These are phyloP conservation scores for Plasmodium coatneyi DNA, from an alignment of 169 alveolate genomes.

Conservation along the genomic window DNA sequence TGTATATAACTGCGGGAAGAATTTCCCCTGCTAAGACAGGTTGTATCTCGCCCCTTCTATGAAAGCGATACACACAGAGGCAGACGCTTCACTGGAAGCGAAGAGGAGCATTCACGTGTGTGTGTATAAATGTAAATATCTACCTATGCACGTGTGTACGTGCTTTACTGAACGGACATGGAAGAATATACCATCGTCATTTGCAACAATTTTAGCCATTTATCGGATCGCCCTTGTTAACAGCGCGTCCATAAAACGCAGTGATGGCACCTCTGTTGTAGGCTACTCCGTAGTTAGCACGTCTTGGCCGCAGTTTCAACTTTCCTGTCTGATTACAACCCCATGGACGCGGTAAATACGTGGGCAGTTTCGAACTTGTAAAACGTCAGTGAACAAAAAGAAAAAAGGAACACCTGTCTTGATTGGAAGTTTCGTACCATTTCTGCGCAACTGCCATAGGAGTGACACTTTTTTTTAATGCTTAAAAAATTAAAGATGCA, in stretches of 20 bases:
- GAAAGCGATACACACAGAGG: not conserved
- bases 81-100: not conserved
- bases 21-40: not conserved
- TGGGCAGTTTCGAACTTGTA: not conserved
- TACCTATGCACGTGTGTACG: not conserved
- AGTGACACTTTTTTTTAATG: not conserved
- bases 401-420: not conserved
- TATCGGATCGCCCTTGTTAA: not conserved
- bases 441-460: not conserved
- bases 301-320: not conserved
- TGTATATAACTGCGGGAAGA: not conserved
- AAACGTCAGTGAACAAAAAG: not conserved
- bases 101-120: not conserved
- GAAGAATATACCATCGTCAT: not conserved
- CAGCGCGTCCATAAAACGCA: not conserved
- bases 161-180: not conserved
- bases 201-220: not conserved
- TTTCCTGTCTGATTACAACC: not conserved
- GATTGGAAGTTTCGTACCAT: not conserved
- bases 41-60: not conserved
- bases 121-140: not conserved
- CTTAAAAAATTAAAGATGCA: not conserved
- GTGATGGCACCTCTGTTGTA: not conserved
- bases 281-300: not conserved
- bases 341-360: not conserved